Conservation (phyloP, 23 red algal species). For the Gracilaria domingensis region DNA sequence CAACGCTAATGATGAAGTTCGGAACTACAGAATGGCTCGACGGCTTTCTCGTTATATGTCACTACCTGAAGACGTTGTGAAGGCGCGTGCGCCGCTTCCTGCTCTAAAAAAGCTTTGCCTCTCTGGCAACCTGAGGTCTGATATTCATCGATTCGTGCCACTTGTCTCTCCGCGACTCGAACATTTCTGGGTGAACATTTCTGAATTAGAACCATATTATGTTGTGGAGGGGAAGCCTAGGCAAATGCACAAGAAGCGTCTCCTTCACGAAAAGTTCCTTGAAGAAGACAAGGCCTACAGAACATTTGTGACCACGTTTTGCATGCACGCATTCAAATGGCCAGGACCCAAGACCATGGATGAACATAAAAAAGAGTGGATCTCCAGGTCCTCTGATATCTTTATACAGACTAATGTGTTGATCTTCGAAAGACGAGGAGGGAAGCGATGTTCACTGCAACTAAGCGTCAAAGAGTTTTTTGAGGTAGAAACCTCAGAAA, state of each 20-base stretch:
- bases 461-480: slow-evolving; percentile 5
- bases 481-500: neutral
- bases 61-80: neutral
- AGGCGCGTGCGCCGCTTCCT: too few species aligned
- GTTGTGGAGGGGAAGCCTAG: too few species aligned
- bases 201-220: too few species aligned
- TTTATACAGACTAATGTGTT: neutral
- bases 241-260: too few species aligned
- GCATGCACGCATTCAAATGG: slow-evolving; percentile 1
- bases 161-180: too few species aligned
- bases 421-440: neutral
- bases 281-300: neutral
- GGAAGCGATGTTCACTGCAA: neutral
- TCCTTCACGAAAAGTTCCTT: neutral
- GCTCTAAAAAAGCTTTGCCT: too few species aligned
- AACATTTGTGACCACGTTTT: neutral
- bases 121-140: too few species aligned
- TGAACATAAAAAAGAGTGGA: neutral
- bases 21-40: neutral
- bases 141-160: too few species aligned
- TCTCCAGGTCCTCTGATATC: neutral
- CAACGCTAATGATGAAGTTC: neutral
- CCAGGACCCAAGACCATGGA: neutral
- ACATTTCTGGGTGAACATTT: too few species aligned
- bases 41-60: slow-evolving; percentile 3